Base-by-base conservation (phyloP, 768 basidiomycete species). In the Hemileccinum impolitum region DNA sequence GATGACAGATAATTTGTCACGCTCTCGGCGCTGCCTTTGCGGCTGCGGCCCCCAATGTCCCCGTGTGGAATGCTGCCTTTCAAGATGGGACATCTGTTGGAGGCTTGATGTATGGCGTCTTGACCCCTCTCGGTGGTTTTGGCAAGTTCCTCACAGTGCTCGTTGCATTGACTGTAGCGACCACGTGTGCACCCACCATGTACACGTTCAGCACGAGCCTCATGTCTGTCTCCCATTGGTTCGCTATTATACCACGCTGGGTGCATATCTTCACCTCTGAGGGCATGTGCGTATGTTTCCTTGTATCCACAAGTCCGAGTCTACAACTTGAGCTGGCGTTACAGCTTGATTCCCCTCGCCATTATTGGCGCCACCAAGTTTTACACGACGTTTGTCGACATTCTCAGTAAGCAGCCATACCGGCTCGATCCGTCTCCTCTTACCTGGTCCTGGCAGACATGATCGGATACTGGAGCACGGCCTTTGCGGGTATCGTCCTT, bases 181-280 rank as follows among this genome's bases (percentile, higher is more conserved):
- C 75, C 51, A 80, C 81, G 39, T 75, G 77, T 32, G 79, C 78
- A 2, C 81, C 80, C 0, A 79, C 79, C 34, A 79, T 82, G 70
- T 84, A 84, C 60, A 75, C 75, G 12, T 77, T 75, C 57, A 69
- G 72, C 17, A 74, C 78, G 17, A 75, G 74, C 37, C 61, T 75
- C 47, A 74, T 75, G 74, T 60, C 72, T 9, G 53, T 74, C 14
- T 55, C 63, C 5, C 51, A 52, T 9, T 64, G 61, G 55, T 68
- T 72, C 38, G 52, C 61, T 26, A 51, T 61, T 32, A 62, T 77
- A 18, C 77, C 77, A 4, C 70, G 77, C 28, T 79, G 74, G 66
- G 64, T 78, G 7, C 74, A 73, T 43, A 67, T 73, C n/a, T 48
- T 78, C 41, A 47, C 78, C 30, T 74, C 75, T 7, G 72, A 68